Conservation (phyloP, 176 grass and related monocot species). For the Canna indica region DNA sequence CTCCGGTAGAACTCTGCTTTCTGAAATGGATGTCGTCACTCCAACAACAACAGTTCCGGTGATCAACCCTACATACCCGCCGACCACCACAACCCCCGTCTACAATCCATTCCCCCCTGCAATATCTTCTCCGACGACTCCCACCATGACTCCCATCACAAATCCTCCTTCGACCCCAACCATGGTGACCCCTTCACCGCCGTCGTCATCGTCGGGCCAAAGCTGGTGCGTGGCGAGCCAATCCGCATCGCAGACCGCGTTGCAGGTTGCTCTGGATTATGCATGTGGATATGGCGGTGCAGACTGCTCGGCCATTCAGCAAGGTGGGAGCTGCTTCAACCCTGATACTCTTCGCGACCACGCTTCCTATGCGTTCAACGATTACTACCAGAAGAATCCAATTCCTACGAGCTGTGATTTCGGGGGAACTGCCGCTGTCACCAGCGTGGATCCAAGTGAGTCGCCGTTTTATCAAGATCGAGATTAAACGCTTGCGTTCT, state of each 20-base stretch:
- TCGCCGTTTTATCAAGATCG: background rate
- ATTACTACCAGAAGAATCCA: conserved; percentile 82
- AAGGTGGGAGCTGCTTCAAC: conserved; percentile 61
- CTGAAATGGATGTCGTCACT: conserved; percentile 9
- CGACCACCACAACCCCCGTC: conserved; percentile 5
- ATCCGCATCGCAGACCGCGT: conserved; percentile 34
- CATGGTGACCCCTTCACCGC: conserved; percentile 19
- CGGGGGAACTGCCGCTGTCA: conserved; percentile 55
- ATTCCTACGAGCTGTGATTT: conserved; percentile 62
- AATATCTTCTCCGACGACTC: background rate
- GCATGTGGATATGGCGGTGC: conserved; percentile 58
- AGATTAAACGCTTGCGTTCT: background rate
- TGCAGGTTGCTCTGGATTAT: conserved; percentile 82
- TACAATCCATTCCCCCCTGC: conserved; percentile 13
- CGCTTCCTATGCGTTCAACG: conserved; percentile 80
- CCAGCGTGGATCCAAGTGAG: conserved; percentile 70
- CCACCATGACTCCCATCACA: background rate
- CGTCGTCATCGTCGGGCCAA: conserved; percentile 10
- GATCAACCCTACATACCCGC: conserved; percentile 25
- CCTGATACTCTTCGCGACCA: conserved; percentile 67
- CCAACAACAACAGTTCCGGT: conserved; percentile 41
- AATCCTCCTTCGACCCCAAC: conserved; percentile 27
- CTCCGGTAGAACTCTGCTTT: background rate
- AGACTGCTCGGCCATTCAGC: conserved; percentile 58
- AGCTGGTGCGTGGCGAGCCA: conserved; percentile 75